Conservation (phyloP, 1,284 basidiomycete genomes). For the Butyriboletus appendiculatus region DNA sequence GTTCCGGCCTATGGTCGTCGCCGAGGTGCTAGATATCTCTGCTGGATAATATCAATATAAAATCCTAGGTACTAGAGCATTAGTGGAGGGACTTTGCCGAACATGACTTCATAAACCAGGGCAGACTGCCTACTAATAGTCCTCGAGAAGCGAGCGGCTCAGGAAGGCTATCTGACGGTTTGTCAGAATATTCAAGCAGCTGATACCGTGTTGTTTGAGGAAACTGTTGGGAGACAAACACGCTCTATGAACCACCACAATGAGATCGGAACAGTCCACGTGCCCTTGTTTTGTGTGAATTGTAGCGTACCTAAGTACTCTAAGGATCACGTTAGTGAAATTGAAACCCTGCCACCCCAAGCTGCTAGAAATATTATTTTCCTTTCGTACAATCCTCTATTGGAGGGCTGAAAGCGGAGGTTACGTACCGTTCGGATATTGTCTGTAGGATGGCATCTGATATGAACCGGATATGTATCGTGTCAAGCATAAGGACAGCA, state of each 20-base stretch:
- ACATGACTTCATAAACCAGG: background rate
- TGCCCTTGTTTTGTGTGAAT: background rate
- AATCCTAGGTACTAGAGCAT: background rate
- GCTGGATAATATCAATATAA: background rate
- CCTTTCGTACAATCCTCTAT: background rate
- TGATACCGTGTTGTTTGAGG: background rate
- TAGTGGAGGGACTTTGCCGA: background rate
- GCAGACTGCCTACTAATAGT: background rate
- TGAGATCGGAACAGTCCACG: background rate
- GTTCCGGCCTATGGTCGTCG: background rate
- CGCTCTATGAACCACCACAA: background rate
- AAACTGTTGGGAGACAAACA: background rate
- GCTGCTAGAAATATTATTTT: background rate
- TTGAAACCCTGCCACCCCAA: background rate
- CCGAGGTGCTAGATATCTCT: background rate
- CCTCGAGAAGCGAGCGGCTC: background rate
- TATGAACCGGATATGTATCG: background rate
- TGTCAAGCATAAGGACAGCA: background rate
- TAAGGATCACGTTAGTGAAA: background rate
- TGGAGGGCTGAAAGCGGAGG: background rate
- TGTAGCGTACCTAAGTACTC: background rate
- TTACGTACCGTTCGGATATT: background rate
- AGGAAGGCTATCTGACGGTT: background rate
- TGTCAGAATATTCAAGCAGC: background rate
- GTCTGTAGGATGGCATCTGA: background rate